Percentiles rank a stretch among this genome's conserved stretches.
phyloP scores from a whole-genome alignment of 2,329 filamentous ascomycete species.

The Fusarium sublunatum region DNA sequence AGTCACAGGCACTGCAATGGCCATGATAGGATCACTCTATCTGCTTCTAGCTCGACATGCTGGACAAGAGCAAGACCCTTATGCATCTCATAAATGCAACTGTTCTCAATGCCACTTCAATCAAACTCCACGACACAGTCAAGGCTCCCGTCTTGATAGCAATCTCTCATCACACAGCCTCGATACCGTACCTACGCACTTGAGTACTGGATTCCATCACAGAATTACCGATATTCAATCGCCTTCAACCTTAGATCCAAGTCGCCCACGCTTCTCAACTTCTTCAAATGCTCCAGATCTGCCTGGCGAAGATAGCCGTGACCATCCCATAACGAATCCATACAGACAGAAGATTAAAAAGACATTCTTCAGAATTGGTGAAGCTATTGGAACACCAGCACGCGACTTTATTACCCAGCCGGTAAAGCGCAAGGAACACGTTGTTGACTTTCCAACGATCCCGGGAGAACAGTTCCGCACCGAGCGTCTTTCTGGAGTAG shows the following conservation, averaged over 20 bases:
- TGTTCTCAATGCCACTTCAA: slow-evolving; percentile 19
- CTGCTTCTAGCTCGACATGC: slow-evolving; percentile 56
- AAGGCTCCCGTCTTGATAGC: neutral
- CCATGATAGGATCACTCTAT: slow-evolving; percentile 68
- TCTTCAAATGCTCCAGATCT: neutral
- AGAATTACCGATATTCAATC: neutral
- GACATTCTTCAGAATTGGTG: slow-evolving; percentile 55
- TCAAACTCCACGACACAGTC: neutral
- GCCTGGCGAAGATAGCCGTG: slow-evolving; percentile 6
- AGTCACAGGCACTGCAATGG: slow-evolving; percentile 68
- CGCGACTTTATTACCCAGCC: slow-evolving; percentile 50
- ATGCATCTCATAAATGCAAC: slow-evolving; percentile 15
- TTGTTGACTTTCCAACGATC: slow-evolving; percentile 18
- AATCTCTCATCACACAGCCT: slow-evolving; percentile 2
- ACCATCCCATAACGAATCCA: slow-evolving; percentile 19
- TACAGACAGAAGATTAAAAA: slow-evolving; percentile 57
- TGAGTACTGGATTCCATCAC: neutral
- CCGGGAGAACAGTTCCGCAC: slow-evolving; percentile 12
- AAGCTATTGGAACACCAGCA: slow-evolving; percentile 60
- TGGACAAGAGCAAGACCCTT: slow-evolving; percentile 7
- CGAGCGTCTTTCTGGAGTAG: neutral
- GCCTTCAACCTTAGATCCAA: neutral
- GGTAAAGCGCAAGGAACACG: neutral
- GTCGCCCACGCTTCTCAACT: neutral
- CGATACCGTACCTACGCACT: neutral